These are phyloP conservation scores for Daldinia eschscholtzii DNA, from an alignment of 2,329 filamentous ascomycete species.

Conservation along the genomic window DNA sequence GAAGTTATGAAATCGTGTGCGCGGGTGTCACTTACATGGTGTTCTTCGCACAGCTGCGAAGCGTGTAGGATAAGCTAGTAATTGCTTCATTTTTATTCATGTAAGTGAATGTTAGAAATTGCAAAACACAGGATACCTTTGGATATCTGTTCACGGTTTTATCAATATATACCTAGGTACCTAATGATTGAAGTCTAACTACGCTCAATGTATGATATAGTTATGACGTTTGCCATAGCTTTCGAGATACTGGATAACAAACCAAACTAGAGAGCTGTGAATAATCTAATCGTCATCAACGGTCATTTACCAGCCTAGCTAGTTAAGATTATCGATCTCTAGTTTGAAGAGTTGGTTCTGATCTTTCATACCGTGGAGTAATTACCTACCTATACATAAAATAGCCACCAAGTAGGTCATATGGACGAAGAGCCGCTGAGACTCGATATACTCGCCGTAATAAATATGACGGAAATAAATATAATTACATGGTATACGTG, in stretches of 20 bases:
- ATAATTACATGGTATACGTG: no score
- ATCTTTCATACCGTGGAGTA: no score
- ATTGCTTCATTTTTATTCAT: no score
- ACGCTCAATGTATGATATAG: conserved; percentile 1
- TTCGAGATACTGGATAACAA: background rate
- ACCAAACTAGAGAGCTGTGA: background rate
- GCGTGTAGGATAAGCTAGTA: no score
- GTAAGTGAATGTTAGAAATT: no score
- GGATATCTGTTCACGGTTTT: no score
- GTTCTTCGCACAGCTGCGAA: background rate
- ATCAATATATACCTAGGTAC: no score
- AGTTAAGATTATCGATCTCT: background rate
- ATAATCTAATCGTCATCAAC: conserved; percentile 1
- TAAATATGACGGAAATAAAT: no score
- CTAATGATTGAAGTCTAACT: background rate
- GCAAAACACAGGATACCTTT: background rate
- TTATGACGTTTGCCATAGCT: background rate
- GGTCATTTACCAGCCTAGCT: background rate
- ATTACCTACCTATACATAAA: no score
- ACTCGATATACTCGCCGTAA: no score
- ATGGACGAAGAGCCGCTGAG: no score
- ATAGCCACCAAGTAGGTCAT: no score
- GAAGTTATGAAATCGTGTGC: background rate
- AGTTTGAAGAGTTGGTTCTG: background rate
- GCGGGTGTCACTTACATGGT: background rate